Evolutionary conservation across 768 basidiomycete species (phyloP).

Genomic region (Psilocybe cubensis): DNA sequence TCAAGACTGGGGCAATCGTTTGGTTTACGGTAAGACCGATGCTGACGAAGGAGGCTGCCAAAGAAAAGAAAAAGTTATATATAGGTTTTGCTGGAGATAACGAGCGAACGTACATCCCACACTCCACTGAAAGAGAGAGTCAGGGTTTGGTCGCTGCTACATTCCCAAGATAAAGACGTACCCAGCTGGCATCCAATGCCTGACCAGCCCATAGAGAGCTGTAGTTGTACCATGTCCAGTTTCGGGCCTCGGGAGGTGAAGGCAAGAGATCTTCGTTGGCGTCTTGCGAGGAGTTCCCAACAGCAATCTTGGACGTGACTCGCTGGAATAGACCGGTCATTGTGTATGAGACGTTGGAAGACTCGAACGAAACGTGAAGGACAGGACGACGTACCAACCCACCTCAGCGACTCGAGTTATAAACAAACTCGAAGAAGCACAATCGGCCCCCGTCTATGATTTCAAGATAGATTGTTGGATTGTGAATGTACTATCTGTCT

Average conservation of each 20-base stretch:
- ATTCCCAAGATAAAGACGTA: background rate
- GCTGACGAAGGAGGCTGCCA: constrained; percentile 15
- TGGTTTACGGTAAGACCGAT: constrained; percentile 17
- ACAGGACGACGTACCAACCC: background rate
- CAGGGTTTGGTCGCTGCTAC: no score
- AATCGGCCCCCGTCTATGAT: background rate
- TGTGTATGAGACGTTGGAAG: background rate
- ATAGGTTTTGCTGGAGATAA: background rate
- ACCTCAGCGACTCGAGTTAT: background rate
- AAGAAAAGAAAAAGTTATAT: background rate
- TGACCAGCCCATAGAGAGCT: constrained; percentile 19
- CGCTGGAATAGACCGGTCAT: constrained; percentile 8
- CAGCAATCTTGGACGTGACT: constrained; percentile 11
- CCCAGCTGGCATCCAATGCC: constrained; percentile 19
- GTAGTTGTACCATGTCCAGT: constrained; percentile 19
- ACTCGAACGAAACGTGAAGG: background rate
- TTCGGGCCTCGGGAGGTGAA: constrained; percentile 11
- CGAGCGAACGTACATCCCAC: constrained; percentile 14
- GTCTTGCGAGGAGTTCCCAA: constrained; percentile 5
- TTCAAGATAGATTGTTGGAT: background rate
- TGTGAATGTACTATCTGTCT: constrained; percentile 4
- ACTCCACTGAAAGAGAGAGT: constrained; percentile 11
- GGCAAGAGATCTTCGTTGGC: constrained; percentile 19
- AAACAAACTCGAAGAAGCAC: background rate
- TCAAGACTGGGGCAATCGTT: constrained; percentile 13